Percentiles rank a stretch among this genome's conserved stretches.
Evolutionary conservation across 768 basidiomycete genomes (phyloP).

Genomic region (Naganishia friedmannii): DNA sequence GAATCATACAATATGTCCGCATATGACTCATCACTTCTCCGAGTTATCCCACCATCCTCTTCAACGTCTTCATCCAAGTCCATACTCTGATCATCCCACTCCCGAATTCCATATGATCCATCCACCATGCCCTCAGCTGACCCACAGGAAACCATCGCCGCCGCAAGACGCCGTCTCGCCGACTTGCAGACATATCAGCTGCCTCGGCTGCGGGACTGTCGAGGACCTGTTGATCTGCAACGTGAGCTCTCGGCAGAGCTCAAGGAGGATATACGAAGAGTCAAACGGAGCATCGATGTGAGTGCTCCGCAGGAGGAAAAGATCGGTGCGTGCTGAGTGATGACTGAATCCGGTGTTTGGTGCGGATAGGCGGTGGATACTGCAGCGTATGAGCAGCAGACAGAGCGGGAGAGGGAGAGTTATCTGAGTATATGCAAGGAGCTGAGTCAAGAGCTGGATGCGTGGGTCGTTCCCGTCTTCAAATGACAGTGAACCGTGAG

Average conservation of each 20-base stretch:
- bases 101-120: neutral
- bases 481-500: neutral
- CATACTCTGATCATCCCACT: neutral
- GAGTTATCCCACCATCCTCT: too few species aligned
- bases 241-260: slow-evolving; percentile 72
- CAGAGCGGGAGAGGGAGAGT: slow-evolving; percentile 58
- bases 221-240: slow-evolving; percentile 67
- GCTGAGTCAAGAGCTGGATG: slow-evolving; percentile 14
- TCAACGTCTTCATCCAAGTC: neutral
- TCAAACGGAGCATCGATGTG: slow-evolving; percentile 69
- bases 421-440: neutral
- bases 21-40: too few species aligned
- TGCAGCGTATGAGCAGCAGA: slow-evolving; percentile 67
- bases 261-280: slow-evolving; percentile 67
- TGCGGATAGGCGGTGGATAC: slow-evolving; percentile 60
- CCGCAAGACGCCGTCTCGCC: slow-evolving; percentile 56
- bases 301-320: slow-evolving; percentile 6
- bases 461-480: neutral
- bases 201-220: slow-evolving; percentile 67
- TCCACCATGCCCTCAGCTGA: neutral
- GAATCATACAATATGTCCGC: too few species aligned
- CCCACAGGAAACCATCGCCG: neutral
- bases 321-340: too few species aligned
- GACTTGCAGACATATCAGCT: slow-evolving; percentile 72
- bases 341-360: neutral